Percentiles rank a stretch among this genome's conserved stretches.
Evolutionary conservation across 2,329 filamentous ascomycete genomes (phyloP).

Genomic region (Clonostachys chloroleuca): DNA sequence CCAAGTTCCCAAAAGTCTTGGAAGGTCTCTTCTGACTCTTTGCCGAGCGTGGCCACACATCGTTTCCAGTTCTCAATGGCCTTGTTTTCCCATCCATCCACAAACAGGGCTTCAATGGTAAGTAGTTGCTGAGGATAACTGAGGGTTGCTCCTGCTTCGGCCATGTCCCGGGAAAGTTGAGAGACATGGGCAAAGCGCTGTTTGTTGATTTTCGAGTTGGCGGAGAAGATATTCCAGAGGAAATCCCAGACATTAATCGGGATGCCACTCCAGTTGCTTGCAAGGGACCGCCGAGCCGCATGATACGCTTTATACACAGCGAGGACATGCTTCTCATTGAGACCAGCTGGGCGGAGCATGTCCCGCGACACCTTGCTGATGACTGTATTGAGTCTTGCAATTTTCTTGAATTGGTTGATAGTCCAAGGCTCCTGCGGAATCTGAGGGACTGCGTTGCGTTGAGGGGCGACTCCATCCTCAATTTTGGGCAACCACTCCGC

Average conservation of each 20-base stretch:
- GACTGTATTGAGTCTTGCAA: slow-evolving; percentile 25
- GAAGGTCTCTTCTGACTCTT: slow-evolving; percentile 36
- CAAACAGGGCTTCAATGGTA: slow-evolving; percentile 65
- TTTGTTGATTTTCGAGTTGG: slow-evolving; percentile 41
- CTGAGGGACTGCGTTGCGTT: slow-evolving; percentile 15
- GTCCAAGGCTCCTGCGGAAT: slow-evolving; percentile 29
- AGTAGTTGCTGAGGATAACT: slow-evolving; percentile 55
- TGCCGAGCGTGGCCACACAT: slow-evolving; percentile 46
- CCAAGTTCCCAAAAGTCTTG: slow-evolving; percentile 61
- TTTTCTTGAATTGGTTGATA: slow-evolving; percentile 28
- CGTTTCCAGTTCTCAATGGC: slow-evolving; percentile 63
- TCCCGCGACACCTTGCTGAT: slow-evolving; percentile 20
- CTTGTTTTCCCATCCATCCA: slow-evolving; percentile 53
- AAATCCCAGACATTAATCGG: slow-evolving; percentile 57
- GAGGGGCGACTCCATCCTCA: not conserved
- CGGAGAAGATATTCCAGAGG: slow-evolving; percentile 60
- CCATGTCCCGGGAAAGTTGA: slow-evolving; percentile 62
- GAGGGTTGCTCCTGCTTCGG: slow-evolving; percentile 50
- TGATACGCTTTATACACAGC: slow-evolving; percentile 46
- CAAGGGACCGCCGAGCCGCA: slow-evolving; percentile 35
- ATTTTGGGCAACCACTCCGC: slow-evolving; percentile 15
- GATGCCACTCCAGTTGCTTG: slow-evolving; percentile 46
- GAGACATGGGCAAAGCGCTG: slow-evolving; percentile 58
- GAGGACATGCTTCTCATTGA: slow-evolving; percentile 27
- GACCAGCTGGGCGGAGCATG: slow-evolving; percentile 13